Conservation (phyloP, 2,329 filamentous ascomycete genomes). For the Thielaviopsis euricoi region DNA sequence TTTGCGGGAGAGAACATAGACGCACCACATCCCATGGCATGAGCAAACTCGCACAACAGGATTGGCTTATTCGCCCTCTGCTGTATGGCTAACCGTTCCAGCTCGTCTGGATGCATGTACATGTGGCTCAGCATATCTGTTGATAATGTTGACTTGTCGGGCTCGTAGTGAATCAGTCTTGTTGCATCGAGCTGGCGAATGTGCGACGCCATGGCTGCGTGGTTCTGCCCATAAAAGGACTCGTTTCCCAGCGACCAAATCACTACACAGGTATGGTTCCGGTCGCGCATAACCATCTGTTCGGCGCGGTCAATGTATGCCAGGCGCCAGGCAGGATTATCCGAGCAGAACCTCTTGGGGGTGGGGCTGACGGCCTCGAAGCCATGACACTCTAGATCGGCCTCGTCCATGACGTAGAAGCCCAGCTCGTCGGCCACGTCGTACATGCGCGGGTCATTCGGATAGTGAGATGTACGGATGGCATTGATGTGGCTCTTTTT, state of each 20-base stretch:
- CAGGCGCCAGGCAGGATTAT: slow-evolving; percentile 43
- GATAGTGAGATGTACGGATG: slow-evolving; percentile 51
- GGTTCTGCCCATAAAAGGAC: slow-evolving; percentile 52
- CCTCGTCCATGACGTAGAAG: slow-evolving; percentile 45
- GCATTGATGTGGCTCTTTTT: slow-evolving; percentile 55
- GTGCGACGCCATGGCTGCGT: slow-evolving; percentile 49
- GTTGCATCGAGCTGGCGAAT: slow-evolving; percentile 39
- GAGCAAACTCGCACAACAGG: slow-evolving; percentile 37
- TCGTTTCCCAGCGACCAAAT: slow-evolving; percentile 62
- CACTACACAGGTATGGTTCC: slow-evolving; percentile 46
- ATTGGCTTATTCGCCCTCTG: slow-evolving; percentile 35
- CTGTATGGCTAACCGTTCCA: slow-evolving; percentile 22
- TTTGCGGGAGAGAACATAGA: not conserved
- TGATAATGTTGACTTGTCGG: slow-evolving; percentile 37
- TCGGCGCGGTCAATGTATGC: slow-evolving; percentile 51
- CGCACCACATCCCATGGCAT: slow-evolving; percentile 42
- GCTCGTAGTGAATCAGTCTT: slow-evolving; percentile 50
- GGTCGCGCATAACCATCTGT: slow-evolving; percentile 44
- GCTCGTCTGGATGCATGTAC: slow-evolving; percentile 38
- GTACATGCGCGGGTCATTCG: slow-evolving; percentile 42
- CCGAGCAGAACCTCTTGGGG: slow-evolving; percentile 35
- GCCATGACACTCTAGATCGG: slow-evolving; percentile 37
- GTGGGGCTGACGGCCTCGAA: slow-evolving; percentile 20
- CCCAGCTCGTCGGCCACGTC: slow-evolving; percentile 47
- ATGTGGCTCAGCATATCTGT: slow-evolving; percentile 50